phyloP scores from a whole-genome alignment of 352 stramenopile species.

The Discostella stelligera region DNA sequence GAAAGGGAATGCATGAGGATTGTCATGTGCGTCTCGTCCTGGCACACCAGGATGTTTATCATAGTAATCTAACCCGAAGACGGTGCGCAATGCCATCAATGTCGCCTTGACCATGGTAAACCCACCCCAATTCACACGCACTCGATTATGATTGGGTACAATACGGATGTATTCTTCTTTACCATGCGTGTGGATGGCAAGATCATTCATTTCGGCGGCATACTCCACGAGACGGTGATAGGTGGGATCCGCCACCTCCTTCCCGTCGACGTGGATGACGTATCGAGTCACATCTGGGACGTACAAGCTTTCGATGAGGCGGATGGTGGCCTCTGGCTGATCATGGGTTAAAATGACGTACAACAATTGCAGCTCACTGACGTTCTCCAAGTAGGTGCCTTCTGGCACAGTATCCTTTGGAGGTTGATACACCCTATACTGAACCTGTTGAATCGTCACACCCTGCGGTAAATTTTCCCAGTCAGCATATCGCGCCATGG shows the following conservation, averaged over 20 bases:
- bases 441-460: constrained; percentile 60
- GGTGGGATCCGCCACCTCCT: constrained; percentile 64
- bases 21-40: constrained; percentile 15
- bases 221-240: constrained; percentile 65
- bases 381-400: constrained; percentile 55
- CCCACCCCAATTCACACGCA: constrained; percentile 79
- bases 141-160: constrained; percentile 55
- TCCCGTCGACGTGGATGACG: constrained; percentile 83
- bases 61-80: constrained; percentile 57
- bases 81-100: constrained; percentile 70
- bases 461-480: constrained; percentile 70
- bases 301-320: constrained; percentile 79
- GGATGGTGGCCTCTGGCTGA: constrained; percentile 68
- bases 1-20: constrained; percentile 59
- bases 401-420: constrained; percentile 55
- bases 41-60: constrained; percentile 30
- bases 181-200: constrained; percentile 13
- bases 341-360: constrained; percentile 83
- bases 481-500: constrained; percentile 57
- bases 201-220: constrained; percentile 46
- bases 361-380: constrained; percentile 65
- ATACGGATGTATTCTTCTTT: constrained; percentile 55
- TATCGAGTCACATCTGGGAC: constrained; percentile 65
- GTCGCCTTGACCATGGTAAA: constrained; percentile 80
- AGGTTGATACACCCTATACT: constrained; percentile 75